phyloP scores from a whole-genome alignment of 495 filamentous ascomycete species.

The Penicillium odoratum region DNA sequence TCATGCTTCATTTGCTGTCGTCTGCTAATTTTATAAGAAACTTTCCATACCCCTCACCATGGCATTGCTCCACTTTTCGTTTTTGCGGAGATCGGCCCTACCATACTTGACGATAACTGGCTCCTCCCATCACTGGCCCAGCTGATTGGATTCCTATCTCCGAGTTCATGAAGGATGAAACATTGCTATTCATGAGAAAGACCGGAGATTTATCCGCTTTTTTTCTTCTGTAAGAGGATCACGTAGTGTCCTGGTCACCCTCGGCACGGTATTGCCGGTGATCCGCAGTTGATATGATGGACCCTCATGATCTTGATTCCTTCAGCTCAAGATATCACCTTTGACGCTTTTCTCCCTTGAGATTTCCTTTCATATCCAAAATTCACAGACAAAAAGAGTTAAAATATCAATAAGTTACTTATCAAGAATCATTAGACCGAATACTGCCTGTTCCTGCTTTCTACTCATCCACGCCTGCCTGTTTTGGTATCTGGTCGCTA shows the following conservation, averaged over 20 bases:
- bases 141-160: neutral
- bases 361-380: neutral
- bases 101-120: constrained; percentile 23
- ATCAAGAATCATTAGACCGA: neutral
- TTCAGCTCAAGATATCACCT: neutral
- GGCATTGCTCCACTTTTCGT: constrained; percentile 2
- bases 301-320: neutral
- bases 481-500: neutral
- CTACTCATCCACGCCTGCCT: constrained; percentile 9
- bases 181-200: neutral
- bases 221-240: too few relatives aligned
- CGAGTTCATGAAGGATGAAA: neutral
- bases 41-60: neutral
- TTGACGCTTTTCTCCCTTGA: neutral
- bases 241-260: too few relatives aligned
- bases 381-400: too few relatives aligned
- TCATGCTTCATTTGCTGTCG: neutral
- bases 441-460: constrained; percentile 6
- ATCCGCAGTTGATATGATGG: neutral
- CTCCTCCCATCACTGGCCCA: constrained; percentile 3
- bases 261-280: too few relatives aligned
- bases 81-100: constrained; percentile 28
- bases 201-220: neutral
- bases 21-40: neutral
- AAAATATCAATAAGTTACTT: too few relatives aligned